Evolutionary conservation across 352 stramenopile genomes (phyloP), one percentile per base, ranked within the genome.

Genomic region (Thalassiosira ordinaria): DNA sequence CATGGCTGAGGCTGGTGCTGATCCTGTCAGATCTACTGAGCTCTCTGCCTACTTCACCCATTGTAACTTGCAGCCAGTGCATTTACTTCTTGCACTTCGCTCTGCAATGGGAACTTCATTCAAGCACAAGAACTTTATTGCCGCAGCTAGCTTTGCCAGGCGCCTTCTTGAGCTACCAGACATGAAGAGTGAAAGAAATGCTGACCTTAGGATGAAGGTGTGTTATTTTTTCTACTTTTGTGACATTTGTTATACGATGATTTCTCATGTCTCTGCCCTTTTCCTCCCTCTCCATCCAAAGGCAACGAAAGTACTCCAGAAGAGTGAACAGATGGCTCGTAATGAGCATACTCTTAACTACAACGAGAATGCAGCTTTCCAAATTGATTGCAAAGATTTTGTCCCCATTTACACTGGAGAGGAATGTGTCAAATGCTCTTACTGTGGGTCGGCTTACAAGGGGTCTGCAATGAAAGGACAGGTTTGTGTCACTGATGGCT

Each of bases 61-160:
- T 91, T 99, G 97, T 84, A 97, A 99, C 60, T 92, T 99, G 53
- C 97, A 99, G 91, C 95, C 97, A 26, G 93, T 96, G 46, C 98
- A 99, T 85, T 85, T 99, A 66, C 90, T 99, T 62, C 93, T 99
- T 47, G 98, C 97, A 29, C 95, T 99, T 20, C 98, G 98, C 87
- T 98, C 98, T 85, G 98, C 98, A 18, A 99, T 99, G 97, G 98
- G 96, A 49, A 97, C 97, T 69, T 95, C 97, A 33, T 99, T 99
- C 91, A 99, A 99, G 91, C 95, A 97, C 72, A 98, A 98, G 91
- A 99, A 99, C 85, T 99, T 98, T 78, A 99, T 99, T 89, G 97
- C 96, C 18, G 97, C 97, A 20, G 97, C 97, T 37, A 97, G 95
- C 68, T 99, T 99, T 91, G 98, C 97, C n/a, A 95, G 97, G 41